Conservation (phyloP, 257 asterid species). For the Solanum tarapatanum region DNA sequence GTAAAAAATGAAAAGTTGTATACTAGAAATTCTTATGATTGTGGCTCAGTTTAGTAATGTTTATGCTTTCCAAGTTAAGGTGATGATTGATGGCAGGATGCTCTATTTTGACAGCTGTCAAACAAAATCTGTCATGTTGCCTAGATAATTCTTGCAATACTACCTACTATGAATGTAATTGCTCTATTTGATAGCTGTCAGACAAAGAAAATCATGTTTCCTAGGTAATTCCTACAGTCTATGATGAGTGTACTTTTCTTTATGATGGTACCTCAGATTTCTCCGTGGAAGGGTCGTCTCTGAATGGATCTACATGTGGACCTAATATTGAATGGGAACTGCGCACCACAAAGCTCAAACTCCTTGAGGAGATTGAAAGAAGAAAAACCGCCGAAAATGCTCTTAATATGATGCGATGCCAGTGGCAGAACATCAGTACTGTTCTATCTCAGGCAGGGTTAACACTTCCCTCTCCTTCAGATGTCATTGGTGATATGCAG, state of each 20-base stretch:
- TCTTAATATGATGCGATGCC: conserved; percentile 36
- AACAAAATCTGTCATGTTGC: neutral
- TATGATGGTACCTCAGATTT: conserved; percentile 33
- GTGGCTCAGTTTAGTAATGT: neutral
- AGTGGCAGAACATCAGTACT: conserved; percentile 53
- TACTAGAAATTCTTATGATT: neutral
- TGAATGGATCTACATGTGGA: conserved; percentile 19
- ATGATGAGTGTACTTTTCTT: neutral
- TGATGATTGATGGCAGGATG: neutral
- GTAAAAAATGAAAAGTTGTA: neutral
- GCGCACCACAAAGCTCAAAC: conserved; percentile 27
- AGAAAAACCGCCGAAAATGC: conserved; percentile 54
- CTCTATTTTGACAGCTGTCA: neutral
- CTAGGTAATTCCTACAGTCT: neutral
- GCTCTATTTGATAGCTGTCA: neutral
- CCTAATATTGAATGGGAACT: conserved; percentile 31
- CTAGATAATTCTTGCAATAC: neutral
- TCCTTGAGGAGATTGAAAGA: conserved; percentile 56
- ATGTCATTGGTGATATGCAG: conserved; percentile 22
- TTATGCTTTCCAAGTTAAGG: neutral
- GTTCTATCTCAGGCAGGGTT: conserved; percentile 58
- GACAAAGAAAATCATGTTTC: neutral
- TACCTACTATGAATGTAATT: neutral
- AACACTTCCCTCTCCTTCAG: conserved; percentile 46
- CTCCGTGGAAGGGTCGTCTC: conserved; percentile 42